Percentiles rank a stretch among this genome's conserved stretches.
Evolutionary conservation across 2,329 filamentous ascomycete species (phyloP).

Genomic region (Penicillium freii): DNA sequence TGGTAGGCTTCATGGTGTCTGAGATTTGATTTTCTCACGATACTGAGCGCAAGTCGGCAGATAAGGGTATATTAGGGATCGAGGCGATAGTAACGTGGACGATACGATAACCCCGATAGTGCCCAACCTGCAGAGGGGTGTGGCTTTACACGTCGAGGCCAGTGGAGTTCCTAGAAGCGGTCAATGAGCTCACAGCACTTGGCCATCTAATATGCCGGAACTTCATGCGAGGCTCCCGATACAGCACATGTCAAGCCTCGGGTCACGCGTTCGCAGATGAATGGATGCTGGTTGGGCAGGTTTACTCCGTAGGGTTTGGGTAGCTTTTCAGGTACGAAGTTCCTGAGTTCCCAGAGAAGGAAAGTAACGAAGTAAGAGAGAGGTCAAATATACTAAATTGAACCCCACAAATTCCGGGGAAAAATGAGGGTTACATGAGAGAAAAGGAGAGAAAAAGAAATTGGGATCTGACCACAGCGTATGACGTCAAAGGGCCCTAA

Average conservation of each 20-base stretch:
- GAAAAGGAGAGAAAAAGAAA: background rate
- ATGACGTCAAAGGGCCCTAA: background rate
- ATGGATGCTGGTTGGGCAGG: background rate
- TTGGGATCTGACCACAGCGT: background rate
- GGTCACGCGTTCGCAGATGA: background rate
- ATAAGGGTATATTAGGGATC: constrained; percentile 4
- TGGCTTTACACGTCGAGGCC: background rate
- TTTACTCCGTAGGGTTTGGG: constrained; percentile 3
- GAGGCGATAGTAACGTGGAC: background rate
- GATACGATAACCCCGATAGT: background rate
- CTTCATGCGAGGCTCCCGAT: constrained; percentile 2
- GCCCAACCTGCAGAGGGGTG: constrained; percentile 1
- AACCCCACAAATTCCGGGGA: background rate
- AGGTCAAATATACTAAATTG: background rate
- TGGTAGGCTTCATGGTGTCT: constrained; percentile 28
- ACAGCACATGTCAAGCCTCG: background rate
- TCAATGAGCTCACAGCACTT: constrained; percentile 2
- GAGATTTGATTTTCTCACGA: constrained; percentile 1
- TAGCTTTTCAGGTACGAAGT: constrained; percentile 4
- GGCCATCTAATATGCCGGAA: background rate
- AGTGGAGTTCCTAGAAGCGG: constrained; percentile 5
- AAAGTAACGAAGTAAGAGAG: background rate
- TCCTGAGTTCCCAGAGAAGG: background rate
- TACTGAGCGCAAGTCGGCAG: background rate
- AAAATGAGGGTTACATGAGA: background rate